Base-by-base conservation (phyloP, 2,329 filamentous ascomycete species). In the Pseudogymnoascus sp. region DNA sequence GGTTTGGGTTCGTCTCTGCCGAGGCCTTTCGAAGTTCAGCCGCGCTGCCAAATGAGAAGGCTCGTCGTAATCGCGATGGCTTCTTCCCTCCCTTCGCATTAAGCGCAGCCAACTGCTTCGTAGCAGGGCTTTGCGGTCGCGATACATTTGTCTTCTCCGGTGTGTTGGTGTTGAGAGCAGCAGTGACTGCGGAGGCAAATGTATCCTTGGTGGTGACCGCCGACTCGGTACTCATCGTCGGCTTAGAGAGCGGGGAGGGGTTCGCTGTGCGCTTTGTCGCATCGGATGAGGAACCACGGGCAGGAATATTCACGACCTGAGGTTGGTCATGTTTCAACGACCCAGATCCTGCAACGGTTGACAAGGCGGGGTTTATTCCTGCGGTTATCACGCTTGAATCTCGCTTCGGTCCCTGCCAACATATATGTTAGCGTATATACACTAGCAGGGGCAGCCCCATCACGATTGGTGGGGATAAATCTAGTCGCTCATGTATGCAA, bases 21-120 rank as follows among this genome's bases (percentile, higher is more conserved):
- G 86, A 87, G 11, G 87, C 89, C 72, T 89, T 89, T 66, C 89
- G 85, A 59, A 99, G 85, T 73, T 99, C 95, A 7, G 93, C 91
- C 44, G 93, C 91, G 74, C 93, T 97, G 60, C 95, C 93, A 76
- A 99, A 99, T 0, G 95, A 99, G 71, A 99, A 96, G 0, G 95
- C 95, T 69, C 95, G 85, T 63, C 95, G 86, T 65, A 99, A 80
- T 68, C 93, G 84, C 16, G 90, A 93, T 1, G 89, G 90, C 77
- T 91, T 92, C 73, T 85, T 89, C 28, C 80, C 80, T 62, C 91
- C 90, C 73, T 90, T 93, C 68, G 93, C 89, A 65, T 88, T 93
- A 63, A 97, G 82, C n/a, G 93, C 91, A 53, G 90, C 87, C 40
- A 97, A 83, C 64, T 96, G 91, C 74, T 91, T 88, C 12, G 90